A percentile compares a stretch with the other conserved stretches of the same genome.
phyloP scores from a whole-genome alignment of 2,329 filamentous ascomycete species.

The Penicillium digitatum region DNA sequence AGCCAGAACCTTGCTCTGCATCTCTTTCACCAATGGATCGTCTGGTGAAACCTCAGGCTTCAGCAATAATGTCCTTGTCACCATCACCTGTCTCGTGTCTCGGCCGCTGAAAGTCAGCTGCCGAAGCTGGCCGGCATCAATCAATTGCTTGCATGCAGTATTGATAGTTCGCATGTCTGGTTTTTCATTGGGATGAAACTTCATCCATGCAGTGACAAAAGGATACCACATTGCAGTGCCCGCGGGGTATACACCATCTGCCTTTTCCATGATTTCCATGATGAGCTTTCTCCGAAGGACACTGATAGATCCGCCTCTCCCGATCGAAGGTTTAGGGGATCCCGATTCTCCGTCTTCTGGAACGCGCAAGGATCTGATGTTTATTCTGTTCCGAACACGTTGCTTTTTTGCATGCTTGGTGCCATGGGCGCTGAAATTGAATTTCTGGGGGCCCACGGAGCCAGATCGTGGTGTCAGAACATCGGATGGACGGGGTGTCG shows the following conservation, averaged over 20 bases:
- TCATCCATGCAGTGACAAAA: slow-evolving; percentile 53
- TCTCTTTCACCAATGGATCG: slow-evolving; percentile 45
- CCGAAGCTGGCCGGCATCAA: slow-evolving; percentile 50
- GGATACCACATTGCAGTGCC: slow-evolving; percentile 54
- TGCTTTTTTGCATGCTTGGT: background rate
- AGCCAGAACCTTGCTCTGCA: slow-evolving; percentile 51
- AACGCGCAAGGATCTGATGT: background rate
- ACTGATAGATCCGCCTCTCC: slow-evolving; percentile 43
- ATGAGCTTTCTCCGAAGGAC: slow-evolving; percentile 50
- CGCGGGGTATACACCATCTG: slow-evolving; percentile 54
- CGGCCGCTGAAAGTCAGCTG: slow-evolving; percentile 52
- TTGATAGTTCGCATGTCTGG: slow-evolving; percentile 54
- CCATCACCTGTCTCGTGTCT: slow-evolving; percentile 45
- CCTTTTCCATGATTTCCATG: slow-evolving; percentile 52
- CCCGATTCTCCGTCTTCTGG: background rate
- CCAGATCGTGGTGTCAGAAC: background rate
- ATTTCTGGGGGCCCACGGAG: background rate
- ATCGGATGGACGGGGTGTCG: background rate
- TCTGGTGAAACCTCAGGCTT: slow-evolving; percentile 45
- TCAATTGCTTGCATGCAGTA: slow-evolving; percentile 48
- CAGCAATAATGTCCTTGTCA: slow-evolving; percentile 50
- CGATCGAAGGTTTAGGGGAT: slow-evolving; percentile 9
- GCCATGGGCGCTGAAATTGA: background rate
- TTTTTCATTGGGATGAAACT: slow-evolving; percentile 40
- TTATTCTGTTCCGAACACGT: background rate